phyloP scores from a whole-genome alignment of 768 basidiomycete species.

The Suillus bovinus region DNA sequence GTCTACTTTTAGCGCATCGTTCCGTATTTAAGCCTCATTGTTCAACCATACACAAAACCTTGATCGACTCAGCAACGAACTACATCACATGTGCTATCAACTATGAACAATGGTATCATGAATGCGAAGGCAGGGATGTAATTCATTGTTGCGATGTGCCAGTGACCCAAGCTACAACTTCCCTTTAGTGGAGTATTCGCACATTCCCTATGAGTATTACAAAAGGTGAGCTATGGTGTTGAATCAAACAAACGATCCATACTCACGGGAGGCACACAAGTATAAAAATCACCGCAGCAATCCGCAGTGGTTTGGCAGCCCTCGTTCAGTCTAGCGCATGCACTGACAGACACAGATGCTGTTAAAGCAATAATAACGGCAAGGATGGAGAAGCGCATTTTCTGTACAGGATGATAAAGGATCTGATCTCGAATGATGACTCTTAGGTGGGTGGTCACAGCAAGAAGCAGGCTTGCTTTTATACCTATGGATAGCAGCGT shows the following conservation, averaged over 20 bases:
- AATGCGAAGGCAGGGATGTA: neutral
- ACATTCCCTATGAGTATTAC: neutral
- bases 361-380: neutral
- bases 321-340: neutral
- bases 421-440: neutral
- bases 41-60: neutral
- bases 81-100: neutral
- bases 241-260: neutral
- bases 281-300: neutral
- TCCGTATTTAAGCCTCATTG: neutral
- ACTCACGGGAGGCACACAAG: neutral
- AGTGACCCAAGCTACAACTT: neutral
- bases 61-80: neutral
- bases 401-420: neutral
- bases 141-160: neutral
- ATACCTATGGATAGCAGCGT: neutral
- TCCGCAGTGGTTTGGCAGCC: accelerated
- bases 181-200: neutral
- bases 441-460: neutral
- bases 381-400: neutral
- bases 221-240: neutral
- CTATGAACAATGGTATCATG: too few relatives aligned
- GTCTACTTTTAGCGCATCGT: too few relatives aligned
- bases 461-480: neutral
- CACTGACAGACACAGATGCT: neutral